A percentile compares a stretch with the other conserved stretches of the same genome.
Conservation (phyloP, 2,329 filamentous ascomycete species). For the Chaetomium strumarium region DNA sequence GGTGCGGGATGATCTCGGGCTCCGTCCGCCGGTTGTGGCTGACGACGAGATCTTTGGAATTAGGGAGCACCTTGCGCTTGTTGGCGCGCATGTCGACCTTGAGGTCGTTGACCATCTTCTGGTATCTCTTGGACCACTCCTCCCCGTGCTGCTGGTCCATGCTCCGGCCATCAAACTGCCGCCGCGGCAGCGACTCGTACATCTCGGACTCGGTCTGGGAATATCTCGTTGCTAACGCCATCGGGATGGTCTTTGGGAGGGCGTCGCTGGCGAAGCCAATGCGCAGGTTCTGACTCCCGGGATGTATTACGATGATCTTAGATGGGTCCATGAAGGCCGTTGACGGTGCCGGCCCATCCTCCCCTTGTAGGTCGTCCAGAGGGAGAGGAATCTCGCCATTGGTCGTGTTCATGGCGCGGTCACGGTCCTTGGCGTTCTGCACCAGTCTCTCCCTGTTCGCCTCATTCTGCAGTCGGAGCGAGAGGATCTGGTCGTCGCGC, state of each 20-base stretch:
- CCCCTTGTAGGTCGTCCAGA: slow-evolving; percentile 53
- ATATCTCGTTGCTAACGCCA: slow-evolving; percentile 80
- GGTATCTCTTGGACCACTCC: slow-evolving; percentile 70
- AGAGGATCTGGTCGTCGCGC: slow-evolving; percentile 91
- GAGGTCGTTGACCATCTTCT: slow-evolving; percentile 76
- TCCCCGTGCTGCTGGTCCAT: slow-evolving; percentile 81
- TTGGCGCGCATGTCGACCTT: slow-evolving; percentile 87
- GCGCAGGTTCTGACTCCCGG: slow-evolving; percentile 89
- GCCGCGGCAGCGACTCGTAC: slow-evolving; percentile 68
- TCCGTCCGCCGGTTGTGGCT: slow-evolving; percentile 86
- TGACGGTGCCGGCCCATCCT: slow-evolving; percentile 49
- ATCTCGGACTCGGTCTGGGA: slow-evolving; percentile 77
- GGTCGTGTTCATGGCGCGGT: slow-evolving; percentile 74
- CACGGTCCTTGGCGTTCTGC: slow-evolving; percentile 79
- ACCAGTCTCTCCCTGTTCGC: slow-evolving; percentile 78
- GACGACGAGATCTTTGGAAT: slow-evolving; percentile 90
- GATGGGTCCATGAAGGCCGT: slow-evolving; percentile 66
- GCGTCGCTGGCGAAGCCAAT: slow-evolving; percentile 96
- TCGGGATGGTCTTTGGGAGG: slow-evolving; percentile 87
- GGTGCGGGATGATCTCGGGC: slow-evolving; percentile 82
- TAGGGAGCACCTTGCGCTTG: slow-evolving; percentile 92
- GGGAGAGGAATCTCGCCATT: slow-evolving; percentile 59
- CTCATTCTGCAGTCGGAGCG: slow-evolving; percentile 81
- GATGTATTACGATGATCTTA: slow-evolving; percentile 90
- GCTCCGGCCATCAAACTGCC: slow-evolving; percentile 56